Conservation (phyloP, 23 red algal species). For the Cyanidioschyzon merolae region DNA sequence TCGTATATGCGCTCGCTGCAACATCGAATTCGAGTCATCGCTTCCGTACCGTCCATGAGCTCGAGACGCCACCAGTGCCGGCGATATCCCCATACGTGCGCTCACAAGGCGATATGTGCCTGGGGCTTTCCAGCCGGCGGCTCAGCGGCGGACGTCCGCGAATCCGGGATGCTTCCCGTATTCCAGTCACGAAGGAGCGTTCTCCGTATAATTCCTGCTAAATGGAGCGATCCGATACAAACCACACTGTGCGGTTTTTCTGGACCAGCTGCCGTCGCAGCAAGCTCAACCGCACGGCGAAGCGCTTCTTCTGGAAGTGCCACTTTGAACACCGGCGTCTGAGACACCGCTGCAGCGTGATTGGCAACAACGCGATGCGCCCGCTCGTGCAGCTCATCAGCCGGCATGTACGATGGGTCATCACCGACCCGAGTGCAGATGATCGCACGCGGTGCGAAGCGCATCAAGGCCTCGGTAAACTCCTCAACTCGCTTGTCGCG, state of each 20-base stretch:
- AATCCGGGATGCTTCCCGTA: too few relatives aligned
- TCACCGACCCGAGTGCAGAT: conserved; percentile 42
- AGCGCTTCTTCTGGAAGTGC: conserved; percentile 39
- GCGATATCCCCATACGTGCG: too few relatives aligned
- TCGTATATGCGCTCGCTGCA: too few relatives aligned
- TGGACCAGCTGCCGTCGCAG: neutral
- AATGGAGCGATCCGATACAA: conserved; percentile 68
- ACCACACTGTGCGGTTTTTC: conserved; percentile 14
- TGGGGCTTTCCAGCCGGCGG: too few relatives aligned
- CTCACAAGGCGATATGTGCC: too few relatives aligned
- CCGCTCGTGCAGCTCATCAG: conserved; percentile 20
- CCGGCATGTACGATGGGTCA: conserved; percentile 21
- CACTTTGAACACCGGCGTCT: neutral
- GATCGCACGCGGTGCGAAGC: neutral
- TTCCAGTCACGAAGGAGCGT: neutral
- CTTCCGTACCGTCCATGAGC: too few relatives aligned
- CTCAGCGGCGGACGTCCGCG: too few relatives aligned
- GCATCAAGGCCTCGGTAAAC: conserved; percentile 39
- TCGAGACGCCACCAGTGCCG: too few relatives aligned
- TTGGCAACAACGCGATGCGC: neutral
- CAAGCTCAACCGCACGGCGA: conserved; percentile 19
- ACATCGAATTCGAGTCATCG: too few relatives aligned
- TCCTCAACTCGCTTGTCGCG: conserved; percentile 61
- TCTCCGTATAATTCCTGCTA: conserved; percentile 60
- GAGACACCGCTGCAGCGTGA: neutral